Conservation (phyloP, 139 green algal genomes). For the Ulvella scutata region DNA sequence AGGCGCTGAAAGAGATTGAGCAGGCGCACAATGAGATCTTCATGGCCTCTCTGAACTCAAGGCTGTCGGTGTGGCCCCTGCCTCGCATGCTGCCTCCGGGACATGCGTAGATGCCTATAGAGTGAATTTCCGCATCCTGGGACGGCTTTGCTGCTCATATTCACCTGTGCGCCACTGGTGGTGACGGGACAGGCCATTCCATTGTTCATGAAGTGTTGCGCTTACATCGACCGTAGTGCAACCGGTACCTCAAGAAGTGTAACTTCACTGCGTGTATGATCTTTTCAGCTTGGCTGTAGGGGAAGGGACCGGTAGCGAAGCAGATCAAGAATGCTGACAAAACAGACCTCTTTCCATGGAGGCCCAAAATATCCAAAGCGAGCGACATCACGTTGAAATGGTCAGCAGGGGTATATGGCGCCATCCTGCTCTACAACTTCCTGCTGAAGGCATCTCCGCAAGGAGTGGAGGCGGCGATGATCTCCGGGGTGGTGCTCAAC, state of each 20-base stretch:
- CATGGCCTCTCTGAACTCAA: slow-evolving; percentile 1
- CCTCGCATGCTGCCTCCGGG: no score
- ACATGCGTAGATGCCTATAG: no score
- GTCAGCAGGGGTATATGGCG: neutral
- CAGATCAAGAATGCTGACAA: neutral
- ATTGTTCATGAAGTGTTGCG: no score
- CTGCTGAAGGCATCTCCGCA: neutral
- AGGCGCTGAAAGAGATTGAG: neutral
- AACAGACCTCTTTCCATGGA: neutral
- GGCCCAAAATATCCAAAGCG: neutral
- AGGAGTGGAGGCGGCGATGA: neutral
- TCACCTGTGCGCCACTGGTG: no score
- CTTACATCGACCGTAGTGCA: no score
- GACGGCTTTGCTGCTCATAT: no score
- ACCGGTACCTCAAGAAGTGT: no score
- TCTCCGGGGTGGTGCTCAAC: slow-evolving; percentile 3
- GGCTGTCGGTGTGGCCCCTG: neutral
- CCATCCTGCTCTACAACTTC: slow-evolving; percentile 1
- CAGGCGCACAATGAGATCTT: neutral
- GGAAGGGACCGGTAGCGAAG: neutral
- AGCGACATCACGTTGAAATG: neutral
- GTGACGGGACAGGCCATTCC: no score
- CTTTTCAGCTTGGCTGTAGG: no score
- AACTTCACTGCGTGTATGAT: no score
- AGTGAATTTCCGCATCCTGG: no score